These are phyloP conservation scores for Trametes sanguinea DNA, from an alignment of 768 basidiomycete species.

Conservation along the genomic window DNA sequence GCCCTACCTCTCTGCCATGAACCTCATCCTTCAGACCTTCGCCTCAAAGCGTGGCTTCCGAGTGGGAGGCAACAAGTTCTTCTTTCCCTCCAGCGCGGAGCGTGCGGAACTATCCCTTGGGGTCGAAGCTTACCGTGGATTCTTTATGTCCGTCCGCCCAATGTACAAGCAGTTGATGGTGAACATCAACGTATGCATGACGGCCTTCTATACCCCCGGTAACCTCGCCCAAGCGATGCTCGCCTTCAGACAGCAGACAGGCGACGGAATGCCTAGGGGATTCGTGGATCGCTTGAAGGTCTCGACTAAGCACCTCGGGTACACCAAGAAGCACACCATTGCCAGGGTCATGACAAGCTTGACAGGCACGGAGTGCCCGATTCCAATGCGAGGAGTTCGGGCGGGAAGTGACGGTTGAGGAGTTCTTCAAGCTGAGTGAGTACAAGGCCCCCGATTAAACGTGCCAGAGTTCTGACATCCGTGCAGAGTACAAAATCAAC, in stretches of 20 bases:
- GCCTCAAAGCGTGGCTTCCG: slow-evolving; percentile 58
- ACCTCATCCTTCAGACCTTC: slow-evolving; percentile 61
- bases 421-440: slow-evolving; percentile 67
- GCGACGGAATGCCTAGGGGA: slow-evolving; percentile 46
- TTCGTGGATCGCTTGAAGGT: slow-evolving; percentile 61
- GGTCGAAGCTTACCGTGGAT: slow-evolving; percentile 49
- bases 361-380: slow-evolving; percentile 29
- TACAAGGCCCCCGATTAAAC: slow-evolving; percentile 13
- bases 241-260: slow-evolving; percentile 46
- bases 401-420: slow-evolving; percentile 56
- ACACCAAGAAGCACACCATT: slow-evolving; percentile 49
- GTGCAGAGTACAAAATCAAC: slow-evolving; percentile 58
- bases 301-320: slow-evolving; percentile 55
- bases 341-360: slow-evolving; percentile 25
- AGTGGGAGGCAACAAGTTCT: slow-evolving; percentile 67
- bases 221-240: slow-evolving; percentile 62
- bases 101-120: slow-evolving; percentile 36
- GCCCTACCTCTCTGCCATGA: slow-evolving; percentile 63
- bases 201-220: slow-evolving; percentile 57
- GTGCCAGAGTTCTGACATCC: background rate
- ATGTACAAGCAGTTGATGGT: slow-evolving; percentile 52
- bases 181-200: slow-evolving; percentile 56
- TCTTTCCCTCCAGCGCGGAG: slow-evolving; percentile 44
- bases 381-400: slow-evolving; percentile 65
- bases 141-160: slow-evolving; percentile 53